phyloP scores from a whole-genome alignment of 148 eudicot genomes.

The Pharnaceum exiguum region DNA sequence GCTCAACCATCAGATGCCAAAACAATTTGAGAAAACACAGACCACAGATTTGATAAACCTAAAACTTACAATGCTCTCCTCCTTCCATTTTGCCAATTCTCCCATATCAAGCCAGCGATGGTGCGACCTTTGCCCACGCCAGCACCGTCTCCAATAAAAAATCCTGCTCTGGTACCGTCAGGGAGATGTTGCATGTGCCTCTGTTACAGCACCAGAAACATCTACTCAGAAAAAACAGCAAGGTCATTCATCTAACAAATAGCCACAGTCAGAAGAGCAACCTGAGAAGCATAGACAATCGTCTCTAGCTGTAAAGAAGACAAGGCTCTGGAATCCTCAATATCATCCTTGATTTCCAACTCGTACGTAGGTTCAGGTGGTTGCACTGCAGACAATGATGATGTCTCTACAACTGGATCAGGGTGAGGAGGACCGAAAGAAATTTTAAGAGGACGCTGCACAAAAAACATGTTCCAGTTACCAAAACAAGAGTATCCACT shows the following conservation, averaged over 20 bases:
- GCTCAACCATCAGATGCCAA: constrained; percentile 7
- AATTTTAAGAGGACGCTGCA: constrained; percentile 89
- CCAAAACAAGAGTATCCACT: not conserved
- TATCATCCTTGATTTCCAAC: constrained; percentile 59
- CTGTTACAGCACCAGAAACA: constrained; percentile 37
- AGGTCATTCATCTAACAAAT: not conserved
- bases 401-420: constrained; percentile 96
- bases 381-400: constrained; percentile 90
- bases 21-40: not conserved
- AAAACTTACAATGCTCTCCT: constrained; percentile 81
- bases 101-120: constrained; percentile 96
- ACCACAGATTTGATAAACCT: constrained; percentile 1
- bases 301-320: constrained; percentile 98
- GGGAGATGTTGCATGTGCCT: constrained; percentile 93
- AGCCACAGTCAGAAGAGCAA: constrained; percentile 21
- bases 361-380: constrained; percentile 98
- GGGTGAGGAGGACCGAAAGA: constrained; percentile 96
- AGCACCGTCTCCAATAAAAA: constrained; percentile 98
- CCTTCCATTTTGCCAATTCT: constrained; percentile 93
- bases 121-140: constrained; percentile 99
- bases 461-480: constrained; percentile 14
- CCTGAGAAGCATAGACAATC: constrained; percentile 97
- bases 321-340: constrained; percentile 64
- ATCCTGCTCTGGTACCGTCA: constrained; percentile 84
- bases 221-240: constrained; percentile 17